Evolutionary conservation across 2,329 filamentous ascomycete genomes (phyloP).

Genomic region (Fusarium globosum): DNA sequence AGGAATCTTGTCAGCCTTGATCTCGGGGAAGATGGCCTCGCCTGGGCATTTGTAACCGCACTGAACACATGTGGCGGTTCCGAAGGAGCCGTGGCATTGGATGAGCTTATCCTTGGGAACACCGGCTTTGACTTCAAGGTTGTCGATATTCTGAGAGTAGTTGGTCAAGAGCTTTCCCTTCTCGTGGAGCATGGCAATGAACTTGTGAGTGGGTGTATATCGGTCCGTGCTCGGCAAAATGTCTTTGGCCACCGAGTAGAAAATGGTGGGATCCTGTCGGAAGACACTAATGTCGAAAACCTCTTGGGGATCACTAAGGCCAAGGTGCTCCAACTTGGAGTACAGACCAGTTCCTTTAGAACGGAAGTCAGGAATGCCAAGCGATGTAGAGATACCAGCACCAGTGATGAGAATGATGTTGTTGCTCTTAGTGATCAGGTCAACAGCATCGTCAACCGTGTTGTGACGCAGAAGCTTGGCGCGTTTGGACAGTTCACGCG

Average conservation of each 20-base stretch:
- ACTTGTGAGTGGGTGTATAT: conserved; percentile 92
- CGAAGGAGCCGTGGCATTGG: conserved; percentile 97
- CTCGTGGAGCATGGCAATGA: conserved; percentile 89
- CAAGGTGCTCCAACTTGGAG: conserved; percentile 82
- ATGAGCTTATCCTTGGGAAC: conserved; percentile 84
- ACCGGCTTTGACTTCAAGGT: conserved; percentile 88
- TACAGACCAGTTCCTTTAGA: conserved; percentile 95
- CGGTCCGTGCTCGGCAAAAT: conserved; percentile 84
- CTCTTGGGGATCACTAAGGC: conserved; percentile 86
- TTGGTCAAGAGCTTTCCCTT: conserved; percentile 93
- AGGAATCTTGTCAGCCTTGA: conserved; percentile 80
- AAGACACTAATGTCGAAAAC: conserved; percentile 95
- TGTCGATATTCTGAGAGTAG: conserved; percentile 99
- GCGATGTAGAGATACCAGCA: conserved; percentile 94
- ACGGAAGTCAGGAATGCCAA: conserved; percentile 97
- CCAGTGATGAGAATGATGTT: conserved; percentile 96
- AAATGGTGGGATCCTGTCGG: conserved; percentile 84
- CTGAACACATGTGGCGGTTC: conserved; percentile 87
- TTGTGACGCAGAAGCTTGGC: conserved; percentile 85
- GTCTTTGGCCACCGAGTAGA: conserved; percentile 91
- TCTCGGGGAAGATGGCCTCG: conserved; percentile 81
- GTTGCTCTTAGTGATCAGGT: conserved; percentile 75
- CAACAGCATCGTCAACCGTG: conserved; percentile 86
- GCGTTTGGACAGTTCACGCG: conserved; percentile 83
- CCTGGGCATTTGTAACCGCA: conserved; percentile 81